Percentiles rank a stretch among this genome's conserved stretches.
phyloP scores from a whole-genome alignment of 2,329 filamentous ascomycete species.

The Zasmidium citrigriseum region DNA sequence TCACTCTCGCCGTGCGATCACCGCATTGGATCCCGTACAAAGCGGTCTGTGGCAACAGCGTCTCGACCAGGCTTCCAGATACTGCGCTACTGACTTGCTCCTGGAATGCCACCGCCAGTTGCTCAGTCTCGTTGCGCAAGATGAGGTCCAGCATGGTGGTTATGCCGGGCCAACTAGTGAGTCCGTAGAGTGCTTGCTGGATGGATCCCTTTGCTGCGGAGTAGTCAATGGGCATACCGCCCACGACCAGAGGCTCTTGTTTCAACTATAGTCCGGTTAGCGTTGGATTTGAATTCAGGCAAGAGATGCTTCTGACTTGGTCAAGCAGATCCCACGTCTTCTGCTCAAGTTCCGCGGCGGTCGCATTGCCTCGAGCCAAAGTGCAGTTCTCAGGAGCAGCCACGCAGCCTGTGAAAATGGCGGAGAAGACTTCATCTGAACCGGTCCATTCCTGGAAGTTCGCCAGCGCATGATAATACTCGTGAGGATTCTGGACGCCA shows the following conservation, averaged over 20 bases:
- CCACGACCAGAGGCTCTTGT: neutral
- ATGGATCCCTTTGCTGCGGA: neutral
- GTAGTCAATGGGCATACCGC: neutral
- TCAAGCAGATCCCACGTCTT: constrained; percentile 1
- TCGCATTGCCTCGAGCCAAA: neutral
- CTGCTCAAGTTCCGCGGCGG: constrained; percentile 1
- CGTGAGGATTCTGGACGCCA: neutral
- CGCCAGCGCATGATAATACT: neutral
- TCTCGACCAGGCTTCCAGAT: neutral
- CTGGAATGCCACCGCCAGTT: neutral
- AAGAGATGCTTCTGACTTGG: neutral
- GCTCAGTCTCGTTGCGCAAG: neutral
- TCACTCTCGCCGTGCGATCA: neutral
- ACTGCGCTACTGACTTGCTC: neutral
- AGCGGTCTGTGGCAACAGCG: neutral
- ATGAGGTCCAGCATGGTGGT: neutral
- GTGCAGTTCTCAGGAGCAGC: neutral
- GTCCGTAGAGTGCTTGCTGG: neutral
- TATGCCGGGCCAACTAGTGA: neutral
- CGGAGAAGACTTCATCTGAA: constrained; percentile 1
- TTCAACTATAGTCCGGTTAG: neutral
- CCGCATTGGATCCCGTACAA: constrained; percentile 4
- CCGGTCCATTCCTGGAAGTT: constrained; percentile 5
- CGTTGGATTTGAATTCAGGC: neutral
- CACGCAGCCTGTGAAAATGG: neutral